phyloP scores from a whole-genome alignment of 805 yeast genomes.

The Tetrapisispora nanseiensis region DNA sequence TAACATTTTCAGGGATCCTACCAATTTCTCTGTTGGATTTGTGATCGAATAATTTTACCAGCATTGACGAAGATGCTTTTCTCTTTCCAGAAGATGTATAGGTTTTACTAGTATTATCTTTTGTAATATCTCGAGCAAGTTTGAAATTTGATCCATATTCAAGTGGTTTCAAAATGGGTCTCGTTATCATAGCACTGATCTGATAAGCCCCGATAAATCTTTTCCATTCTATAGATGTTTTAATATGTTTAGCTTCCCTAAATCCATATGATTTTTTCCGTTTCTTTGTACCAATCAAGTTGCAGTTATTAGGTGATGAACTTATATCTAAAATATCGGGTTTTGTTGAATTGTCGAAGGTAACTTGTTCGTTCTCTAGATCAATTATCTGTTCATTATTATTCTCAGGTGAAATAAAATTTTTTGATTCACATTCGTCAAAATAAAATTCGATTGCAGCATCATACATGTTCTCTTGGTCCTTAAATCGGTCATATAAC shows the following conservation, averaged over 20 bases:
- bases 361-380: neutral
- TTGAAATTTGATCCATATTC: slow-evolving; percentile 37
- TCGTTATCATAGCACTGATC: slow-evolving; percentile 61
- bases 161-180: slow-evolving; percentile 43
- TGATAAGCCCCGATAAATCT: slow-evolving; percentile 51
- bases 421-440: slow-evolving; percentile 16
- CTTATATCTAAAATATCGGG: too few species aligned
- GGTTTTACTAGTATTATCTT: slow-evolving; percentile 14
- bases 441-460: slow-evolving; percentile 35
- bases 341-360: neutral
- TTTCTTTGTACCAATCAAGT: neutral
- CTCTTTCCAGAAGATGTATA: slow-evolving; percentile 18
- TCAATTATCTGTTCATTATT: neutral
- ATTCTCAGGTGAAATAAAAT: neutral
- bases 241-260: slow-evolving; percentile 8
- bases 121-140: slow-evolving; percentile 29
- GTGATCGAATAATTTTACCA: slow-evolving; percentile 27
- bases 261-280: neutral
- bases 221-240: slow-evolving; percentile 25
- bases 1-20: slow-evolving; percentile 60
- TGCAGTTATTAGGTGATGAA: neutral
- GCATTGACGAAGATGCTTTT: slow-evolving; percentile 24
- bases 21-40: slow-evolving; percentile 52
- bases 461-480: slow-evolving; percentile 23
- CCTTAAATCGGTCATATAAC: slow-evolving; percentile 25